These are phyloP conservation scores for Aspergillus homomorphus DNA, from an alignment of 495 filamentous ascomycete species.

Conservation along the genomic window DNA sequence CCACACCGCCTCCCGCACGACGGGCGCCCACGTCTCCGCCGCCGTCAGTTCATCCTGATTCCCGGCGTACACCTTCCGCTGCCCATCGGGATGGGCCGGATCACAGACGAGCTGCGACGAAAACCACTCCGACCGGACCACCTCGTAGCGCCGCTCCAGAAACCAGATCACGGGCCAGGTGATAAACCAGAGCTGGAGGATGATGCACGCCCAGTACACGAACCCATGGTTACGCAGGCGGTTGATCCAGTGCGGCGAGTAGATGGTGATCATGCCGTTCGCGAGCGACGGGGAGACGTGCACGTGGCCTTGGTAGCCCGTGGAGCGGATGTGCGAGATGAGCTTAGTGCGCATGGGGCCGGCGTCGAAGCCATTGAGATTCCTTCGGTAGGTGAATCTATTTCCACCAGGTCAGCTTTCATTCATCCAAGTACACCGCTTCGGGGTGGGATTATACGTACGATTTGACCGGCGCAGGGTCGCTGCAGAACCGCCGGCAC, in stretches of 20 bases:
- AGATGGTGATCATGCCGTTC: slow-evolving; percentile 36
- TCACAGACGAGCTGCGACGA: slow-evolving; percentile 20
- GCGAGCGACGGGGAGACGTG: slow-evolving; percentile 19
- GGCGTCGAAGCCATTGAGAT: slow-evolving; percentile 33
- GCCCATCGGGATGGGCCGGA: not conserved
- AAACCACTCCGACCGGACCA: slow-evolving; percentile 34
- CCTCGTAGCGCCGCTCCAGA: slow-evolving; percentile 39
- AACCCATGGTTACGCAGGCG: slow-evolving; percentile 33
- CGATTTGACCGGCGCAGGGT: slow-evolving; percentile 42
- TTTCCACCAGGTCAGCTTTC: slow-evolving; percentile 3
- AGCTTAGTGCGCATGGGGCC: slow-evolving; percentile 31
- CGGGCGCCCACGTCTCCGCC: slow-evolving; percentile 17
- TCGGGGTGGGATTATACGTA: slow-evolving; percentile 18
- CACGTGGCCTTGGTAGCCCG: slow-evolving; percentile 42
- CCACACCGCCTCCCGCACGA: slow-evolving; percentile 20
- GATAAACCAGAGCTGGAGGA: slow-evolving; percentile 47
- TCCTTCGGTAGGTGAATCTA: slow-evolving; percentile 40
- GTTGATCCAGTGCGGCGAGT: slow-evolving; percentile 50
- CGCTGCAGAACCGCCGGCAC: slow-evolving; percentile 41
- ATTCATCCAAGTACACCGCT: not conserved
- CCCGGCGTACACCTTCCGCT: slow-evolving; percentile 4
- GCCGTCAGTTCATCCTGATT: slow-evolving; percentile 16
- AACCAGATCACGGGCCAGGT: slow-evolving; percentile 44
- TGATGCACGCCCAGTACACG: slow-evolving; percentile 36
- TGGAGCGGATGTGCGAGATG: slow-evolving; percentile 37